Evolutionary conservation across 1,284 basidiomycete species (phyloP).

Genomic region (Ustilago crameri): DNA sequence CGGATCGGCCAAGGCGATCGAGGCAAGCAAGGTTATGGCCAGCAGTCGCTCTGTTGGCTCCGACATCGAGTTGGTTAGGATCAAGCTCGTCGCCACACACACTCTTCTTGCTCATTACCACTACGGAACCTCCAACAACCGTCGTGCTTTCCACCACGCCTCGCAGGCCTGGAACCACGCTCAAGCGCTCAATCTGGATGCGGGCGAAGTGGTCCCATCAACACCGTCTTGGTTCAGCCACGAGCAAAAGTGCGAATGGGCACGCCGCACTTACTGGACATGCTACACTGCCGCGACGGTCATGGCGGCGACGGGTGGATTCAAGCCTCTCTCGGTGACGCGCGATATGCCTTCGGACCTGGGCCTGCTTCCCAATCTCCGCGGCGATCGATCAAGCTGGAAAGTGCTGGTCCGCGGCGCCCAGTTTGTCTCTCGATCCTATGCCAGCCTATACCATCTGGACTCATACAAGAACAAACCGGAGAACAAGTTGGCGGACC

Average conservation of each 20-base stretch:
- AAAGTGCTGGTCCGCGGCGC: conserved; percentile 56
- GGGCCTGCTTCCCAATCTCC: conserved; percentile 46
- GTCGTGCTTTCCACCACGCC: conserved; percentile 52
- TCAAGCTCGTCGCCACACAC: conserved; percentile 60
- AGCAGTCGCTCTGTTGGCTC: conserved; percentile 23
- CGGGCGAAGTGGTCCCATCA: conserved; percentile 18
- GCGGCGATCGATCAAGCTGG: conserved; percentile 51
- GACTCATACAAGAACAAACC: conserved; percentile 48
- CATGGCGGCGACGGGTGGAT: conserved; percentile 59
- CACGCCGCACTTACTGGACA: conserved; percentile 55
- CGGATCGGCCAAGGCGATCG: conserved; percentile 29
- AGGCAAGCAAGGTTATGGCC: conserved; percentile 20
- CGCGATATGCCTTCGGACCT: conserved; percentile 53
- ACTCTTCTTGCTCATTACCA: conserved; percentile 57
- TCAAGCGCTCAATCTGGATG: conserved; percentile 47
- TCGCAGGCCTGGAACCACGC: conserved; percentile 57
- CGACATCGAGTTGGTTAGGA: conserved; percentile 52
- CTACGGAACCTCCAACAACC: conserved; percentile 51
- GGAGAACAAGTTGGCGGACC: conserved; percentile 31
- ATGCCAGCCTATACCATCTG: conserved; percentile 53
- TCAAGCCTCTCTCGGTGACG: conserved; percentile 46
- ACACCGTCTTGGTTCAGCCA: conserved; percentile 49
- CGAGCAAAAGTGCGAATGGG: conserved; percentile 59
- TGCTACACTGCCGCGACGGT: conserved; percentile 56
- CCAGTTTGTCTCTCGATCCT: conserved; percentile 56